A percentile compares a stretch with the other conserved stretches of the same genome.
Evolutionary conservation across 2,329 filamentous ascomycete species (phyloP).

Genomic region (Penicillium palitans): DNA sequence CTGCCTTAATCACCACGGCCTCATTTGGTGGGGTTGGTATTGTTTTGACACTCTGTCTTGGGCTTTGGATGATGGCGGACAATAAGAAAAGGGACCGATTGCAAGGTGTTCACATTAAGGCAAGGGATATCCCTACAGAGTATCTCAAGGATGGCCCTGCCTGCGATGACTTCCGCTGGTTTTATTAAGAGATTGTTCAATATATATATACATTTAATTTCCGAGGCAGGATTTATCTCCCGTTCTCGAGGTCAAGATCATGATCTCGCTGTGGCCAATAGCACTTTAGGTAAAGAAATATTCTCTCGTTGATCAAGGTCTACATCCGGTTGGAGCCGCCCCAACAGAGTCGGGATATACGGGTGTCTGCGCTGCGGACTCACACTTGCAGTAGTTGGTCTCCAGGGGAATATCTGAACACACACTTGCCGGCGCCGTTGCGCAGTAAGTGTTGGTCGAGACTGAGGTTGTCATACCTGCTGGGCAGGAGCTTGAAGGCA

Average conservation of each 20-base stretch:
- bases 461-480: slow-evolving; percentile 27
- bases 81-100: slow-evolving; percentile 57
- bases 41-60: slow-evolving; percentile 54
- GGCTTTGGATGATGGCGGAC: slow-evolving; percentile 48
- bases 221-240: no score
- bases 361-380: slow-evolving; percentile 17
- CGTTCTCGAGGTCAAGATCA: no score
- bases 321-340: slow-evolving; percentile 23
- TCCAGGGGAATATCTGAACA: slow-evolving; percentile 17
- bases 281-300: no score
- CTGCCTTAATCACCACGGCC: slow-evolving; percentile 58
- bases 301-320: background rate
- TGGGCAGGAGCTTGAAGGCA: slow-evolving; percentile 26
- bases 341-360: slow-evolving; percentile 22
- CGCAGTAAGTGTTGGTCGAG: slow-evolving; percentile 22
- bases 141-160: slow-evolving; percentile 52
- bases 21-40: slow-evolving; percentile 56
- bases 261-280: background rate
- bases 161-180: slow-evolving; percentile 56
- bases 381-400: slow-evolving; percentile 23
- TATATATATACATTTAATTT: background rate
- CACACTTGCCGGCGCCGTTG: slow-evolving; percentile 15
- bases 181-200: slow-evolving; percentile 51
- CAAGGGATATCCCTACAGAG: slow-evolving; percentile 55
- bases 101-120: slow-evolving; percentile 56